Base-by-base conservation (phyloP, 768 basidiomycete species). In the Chalciporus chontae region DNA sequence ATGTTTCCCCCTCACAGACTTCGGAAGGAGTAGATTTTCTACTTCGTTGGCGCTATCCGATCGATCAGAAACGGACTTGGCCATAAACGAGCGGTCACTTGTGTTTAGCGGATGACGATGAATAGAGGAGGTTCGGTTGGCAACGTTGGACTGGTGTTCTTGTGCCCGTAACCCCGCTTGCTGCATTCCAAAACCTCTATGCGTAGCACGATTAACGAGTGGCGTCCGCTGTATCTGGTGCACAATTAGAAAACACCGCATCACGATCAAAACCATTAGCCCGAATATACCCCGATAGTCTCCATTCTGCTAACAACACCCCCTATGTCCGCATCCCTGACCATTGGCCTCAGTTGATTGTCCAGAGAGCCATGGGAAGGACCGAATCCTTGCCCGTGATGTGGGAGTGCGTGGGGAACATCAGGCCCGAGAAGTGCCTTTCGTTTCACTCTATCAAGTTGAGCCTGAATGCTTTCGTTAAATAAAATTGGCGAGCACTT, bases 371-470 rank as follows among this genome's bases (percentile, higher is more conserved):
- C 58, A 26, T 59, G 54, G 27, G 55, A 32, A 21, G 49, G 48
- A 40, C 51, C 43, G 38, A 59, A 48, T n/a, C 51, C 40, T 10
- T 63, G 59, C 9, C 53, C 52, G 5, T 56, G 29, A n/a, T 67
- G 48, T 15, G 53, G 58, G 29, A 34, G 26, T 24, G 53, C 23
- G 7, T 62, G 48, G 26, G 56, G 40, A 41, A 55, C 40, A 45
- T 59, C 56, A 7, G 75, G 69, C n/a, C 73, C 81, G 19, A 93
- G 79, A 15, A 93, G 74, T 13, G 87, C 79, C 59, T 81, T 92
- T 49, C 90, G 80, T 69, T 90, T 93, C 56, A 90, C 76, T 62
- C 87, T 90, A 63, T 93, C 90, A 52, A 85, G 79, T 58, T 90
- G 87, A 37, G 71, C 71, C 90, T 91, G 24, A 41, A 32, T 39